Conservation (phyloP, 2,329 filamentous ascomycete species). For the Colletotrichum sp. region DNA sequence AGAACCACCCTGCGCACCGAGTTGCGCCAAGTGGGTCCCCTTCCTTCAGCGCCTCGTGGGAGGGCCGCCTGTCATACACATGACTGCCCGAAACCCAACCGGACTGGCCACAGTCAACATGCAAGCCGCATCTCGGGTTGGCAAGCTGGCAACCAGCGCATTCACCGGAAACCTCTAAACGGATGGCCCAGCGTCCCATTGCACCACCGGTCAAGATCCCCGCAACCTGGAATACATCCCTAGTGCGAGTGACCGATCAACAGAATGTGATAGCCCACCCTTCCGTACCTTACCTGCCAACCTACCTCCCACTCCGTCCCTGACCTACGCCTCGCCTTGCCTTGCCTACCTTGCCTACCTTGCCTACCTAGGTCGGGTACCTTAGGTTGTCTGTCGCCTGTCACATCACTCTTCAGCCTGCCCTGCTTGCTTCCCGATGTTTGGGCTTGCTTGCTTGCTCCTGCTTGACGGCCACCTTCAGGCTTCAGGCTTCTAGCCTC, state of each 20-base stretch:
- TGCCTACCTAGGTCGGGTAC: not conserved
- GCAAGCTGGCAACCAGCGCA: not conserved
- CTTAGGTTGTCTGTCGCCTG: not conserved
- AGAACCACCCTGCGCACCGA: not conserved
- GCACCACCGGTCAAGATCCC: conserved; percentile 16
- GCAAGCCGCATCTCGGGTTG: not conserved
- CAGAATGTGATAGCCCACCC: conserved; percentile 18
- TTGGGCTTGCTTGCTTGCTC: not conserved
- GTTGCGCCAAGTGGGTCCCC: not conserved
- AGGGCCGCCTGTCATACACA: not conserved
- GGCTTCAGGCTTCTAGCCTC: not conserved
- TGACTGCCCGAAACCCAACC: not conserved
- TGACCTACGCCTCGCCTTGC: not conserved
- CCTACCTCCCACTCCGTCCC: not conserved
- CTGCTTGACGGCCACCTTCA: not conserved
- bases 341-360: not conserved
- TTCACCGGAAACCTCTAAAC: conserved; percentile 14
- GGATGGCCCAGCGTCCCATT: conserved; percentile 8
- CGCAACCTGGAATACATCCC: not conserved
- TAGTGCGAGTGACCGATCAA: conserved; percentile 14
- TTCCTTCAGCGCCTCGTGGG: conserved; percentile 17
- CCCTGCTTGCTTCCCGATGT: not conserved
- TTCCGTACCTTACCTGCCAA: not conserved
- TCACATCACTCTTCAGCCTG: not conserved
- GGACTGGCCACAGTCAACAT: not conserved